A percentile compares a stretch with the other conserved stretches of the same genome.
Evolutionary conservation across 2,329 filamentous ascomycete genomes (phyloP).

Genomic region (Cladosporium phlei): DNA sequence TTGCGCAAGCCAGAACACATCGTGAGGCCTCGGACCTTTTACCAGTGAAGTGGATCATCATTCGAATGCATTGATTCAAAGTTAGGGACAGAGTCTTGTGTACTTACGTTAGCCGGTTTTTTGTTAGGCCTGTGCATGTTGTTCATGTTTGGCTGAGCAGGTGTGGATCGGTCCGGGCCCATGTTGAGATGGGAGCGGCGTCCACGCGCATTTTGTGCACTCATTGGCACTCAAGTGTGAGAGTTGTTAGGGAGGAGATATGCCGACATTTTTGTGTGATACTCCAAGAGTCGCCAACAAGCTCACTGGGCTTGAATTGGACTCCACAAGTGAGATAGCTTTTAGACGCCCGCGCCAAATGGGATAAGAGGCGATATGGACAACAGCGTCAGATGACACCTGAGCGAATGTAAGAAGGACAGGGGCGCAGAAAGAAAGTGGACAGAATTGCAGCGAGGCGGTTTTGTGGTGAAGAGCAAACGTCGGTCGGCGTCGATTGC

Average conservation of each 20-base stretch:
- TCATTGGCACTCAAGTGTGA: neutral
- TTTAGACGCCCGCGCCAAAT: too few species aligned
- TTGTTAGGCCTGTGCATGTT: too few species aligned
- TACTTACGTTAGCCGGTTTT: conserved; percentile 8
- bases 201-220: neutral
- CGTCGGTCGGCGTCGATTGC: too few species aligned
- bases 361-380: too few species aligned
- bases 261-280: neutral
- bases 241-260: neutral
- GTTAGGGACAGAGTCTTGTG: neutral
- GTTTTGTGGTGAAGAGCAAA: too few species aligned
- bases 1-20: conserved; percentile 37
- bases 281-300: too few species aligned
- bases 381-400: too few species aligned
- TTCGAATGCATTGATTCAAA: neutral
- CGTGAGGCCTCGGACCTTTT: conserved; percentile 59
- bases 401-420: too few species aligned
- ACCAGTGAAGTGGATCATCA: conserved; percentile 41
- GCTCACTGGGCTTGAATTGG: too few species aligned
- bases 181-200: conserved; percentile 8
- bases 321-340: too few species aligned
- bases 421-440: too few species aligned
- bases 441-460: too few species aligned
- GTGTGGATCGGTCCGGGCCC: conserved; percentile 1
- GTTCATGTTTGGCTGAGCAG: conserved; percentile 4